Conservation (phyloP, 2,329 filamentous ascomycete genomes). For the Oidium heveae region DNA sequence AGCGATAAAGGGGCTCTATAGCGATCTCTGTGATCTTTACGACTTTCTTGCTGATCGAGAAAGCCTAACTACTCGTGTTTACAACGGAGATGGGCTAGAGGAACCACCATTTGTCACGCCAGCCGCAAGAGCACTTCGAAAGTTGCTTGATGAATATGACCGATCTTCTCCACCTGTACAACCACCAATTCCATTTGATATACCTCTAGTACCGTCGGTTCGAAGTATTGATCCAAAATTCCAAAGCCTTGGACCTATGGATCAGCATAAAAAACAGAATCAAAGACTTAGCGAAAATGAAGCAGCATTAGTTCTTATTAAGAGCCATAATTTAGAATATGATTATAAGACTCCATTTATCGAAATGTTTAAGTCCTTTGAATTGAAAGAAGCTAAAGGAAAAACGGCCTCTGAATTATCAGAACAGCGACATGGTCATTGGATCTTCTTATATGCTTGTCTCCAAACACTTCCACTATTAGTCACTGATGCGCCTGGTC, state of each 20-base stretch:
- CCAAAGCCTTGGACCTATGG: slow-evolving; percentile 38
- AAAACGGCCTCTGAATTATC: slow-evolving; percentile 39
- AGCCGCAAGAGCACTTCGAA: slow-evolving; percentile 44
- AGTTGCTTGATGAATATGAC: slow-evolving; percentile 70
- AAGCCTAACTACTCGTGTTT: slow-evolving; percentile 50
- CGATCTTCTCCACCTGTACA: slow-evolving; percentile 69
- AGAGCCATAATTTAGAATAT: slow-evolving; percentile 57
- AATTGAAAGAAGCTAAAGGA: slow-evolving; percentile 38
- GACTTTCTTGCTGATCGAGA: slow-evolving; percentile 67
- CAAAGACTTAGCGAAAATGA: slow-evolving; percentile 59
- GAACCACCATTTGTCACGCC: slow-evolving; percentile 28
- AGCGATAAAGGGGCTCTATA: slow-evolving; percentile 59
- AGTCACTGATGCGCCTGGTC: slow-evolving; percentile 46
- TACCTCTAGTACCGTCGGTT: slow-evolving; percentile 52
- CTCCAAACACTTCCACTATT: slow-evolving; percentile 57
- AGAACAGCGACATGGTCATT: slow-evolving; percentile 50
- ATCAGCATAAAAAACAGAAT: slow-evolving; percentile 44
- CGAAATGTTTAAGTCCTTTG: slow-evolving; percentile 43
- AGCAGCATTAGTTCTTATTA: slow-evolving; percentile 48
- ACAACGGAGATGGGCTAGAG: slow-evolving; percentile 27
- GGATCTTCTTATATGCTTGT: slow-evolving; percentile 59
- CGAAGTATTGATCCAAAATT: slow-evolving; percentile 35
- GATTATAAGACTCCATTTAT: slow-evolving; percentile 36
- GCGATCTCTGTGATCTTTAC: slow-evolving; percentile 67
- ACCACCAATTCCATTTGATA: slow-evolving; percentile 75